Evolutionary conservation across 495 filamentous ascomycete genomes (phyloP), one percentile per base, ranked within the genome.

Genomic region (Aspergillus avenaceus): DNA sequence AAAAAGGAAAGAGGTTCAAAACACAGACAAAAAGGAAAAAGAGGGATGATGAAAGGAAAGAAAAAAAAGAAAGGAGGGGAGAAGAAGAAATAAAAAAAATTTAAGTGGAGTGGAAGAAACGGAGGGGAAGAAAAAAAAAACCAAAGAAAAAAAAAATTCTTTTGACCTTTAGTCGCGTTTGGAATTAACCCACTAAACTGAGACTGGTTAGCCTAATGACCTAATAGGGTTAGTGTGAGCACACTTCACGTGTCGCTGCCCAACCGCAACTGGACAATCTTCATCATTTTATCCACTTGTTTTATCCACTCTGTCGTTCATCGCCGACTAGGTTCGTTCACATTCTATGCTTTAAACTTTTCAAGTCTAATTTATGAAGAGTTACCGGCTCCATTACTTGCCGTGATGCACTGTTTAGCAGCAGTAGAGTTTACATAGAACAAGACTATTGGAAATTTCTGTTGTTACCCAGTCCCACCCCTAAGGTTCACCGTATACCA

Each of bases 1-100:
- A 61, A 57, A 55, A 58, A 50, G 58, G 52, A 51, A 58, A 59
- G 45, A 47, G 55, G 49, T 56, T 54, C 47, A 54, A 49, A 53
- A 50, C 57, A 52, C 49, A 48, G 45, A 52, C 49, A 48, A 45
- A 41, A 56, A 47, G 49, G 42, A 45, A 37, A 41, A 55, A 53
- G 45, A 53, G 44, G 45, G 37, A 57, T 43, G 50, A 54, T 41
- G 53, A 53, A 45, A 49, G 25, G 47, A 47, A 41, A 42, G 45
- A 45, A 37, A 38, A 37, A 50, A 38, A 23, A 23, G 29, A 19
- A 27, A n/a, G 18, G 13, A 18, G 26, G 41, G 41, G 23, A 18
- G 12, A 25, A 26, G 24, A 45, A 49, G 46, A 18, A 25, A 23
- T 12, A 53, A 47, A 32, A 48, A 48, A 52, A 49, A 48, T 45